Evolutionary conservation across 345 rosid species (phyloP).

Genomic region (Rhodamnia argentea): DNA sequence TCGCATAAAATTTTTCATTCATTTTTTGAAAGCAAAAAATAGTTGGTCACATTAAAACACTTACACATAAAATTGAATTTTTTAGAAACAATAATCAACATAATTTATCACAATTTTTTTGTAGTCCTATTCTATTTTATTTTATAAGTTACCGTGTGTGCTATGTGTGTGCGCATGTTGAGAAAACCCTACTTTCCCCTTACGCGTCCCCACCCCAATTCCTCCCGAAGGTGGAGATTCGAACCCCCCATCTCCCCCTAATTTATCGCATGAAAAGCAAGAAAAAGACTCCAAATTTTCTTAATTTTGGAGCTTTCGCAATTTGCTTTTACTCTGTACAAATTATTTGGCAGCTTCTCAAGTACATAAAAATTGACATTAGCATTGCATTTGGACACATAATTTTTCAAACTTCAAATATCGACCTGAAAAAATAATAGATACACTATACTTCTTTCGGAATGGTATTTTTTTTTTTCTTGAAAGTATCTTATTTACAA

Average conservation of each 20-base stretch:
- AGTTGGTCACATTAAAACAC: not conserved
- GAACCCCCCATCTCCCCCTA: too few species aligned
- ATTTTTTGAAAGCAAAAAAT: not conserved
- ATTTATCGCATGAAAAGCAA: not conserved
- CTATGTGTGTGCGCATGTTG: too few species aligned
- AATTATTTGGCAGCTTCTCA: not conserved
- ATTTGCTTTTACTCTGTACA: not conserved
- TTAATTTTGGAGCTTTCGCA: not conserved
- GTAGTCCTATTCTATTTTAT: too few species aligned
- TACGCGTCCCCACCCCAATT: too few species aligned
- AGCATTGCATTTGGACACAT: not conserved
- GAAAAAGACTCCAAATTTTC: not conserved
- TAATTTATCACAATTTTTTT: too few species aligned
- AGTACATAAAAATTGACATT: not conserved
- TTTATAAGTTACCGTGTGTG: too few species aligned
- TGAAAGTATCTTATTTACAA: not conserved
- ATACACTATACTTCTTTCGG: fast-evolving
- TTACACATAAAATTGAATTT: fast-evolving
- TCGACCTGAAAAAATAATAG: fast-evolving
- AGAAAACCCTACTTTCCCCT: too few species aligned
- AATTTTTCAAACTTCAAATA: not conserved
- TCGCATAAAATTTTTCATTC: not conserved
- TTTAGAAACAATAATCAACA: not conserved
- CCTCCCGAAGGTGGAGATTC: too few species aligned
- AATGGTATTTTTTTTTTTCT: fast-evolving